Conservation (phyloP, 371 early-diverging fungal genomes). For the Mucor racemosus region DNA sequence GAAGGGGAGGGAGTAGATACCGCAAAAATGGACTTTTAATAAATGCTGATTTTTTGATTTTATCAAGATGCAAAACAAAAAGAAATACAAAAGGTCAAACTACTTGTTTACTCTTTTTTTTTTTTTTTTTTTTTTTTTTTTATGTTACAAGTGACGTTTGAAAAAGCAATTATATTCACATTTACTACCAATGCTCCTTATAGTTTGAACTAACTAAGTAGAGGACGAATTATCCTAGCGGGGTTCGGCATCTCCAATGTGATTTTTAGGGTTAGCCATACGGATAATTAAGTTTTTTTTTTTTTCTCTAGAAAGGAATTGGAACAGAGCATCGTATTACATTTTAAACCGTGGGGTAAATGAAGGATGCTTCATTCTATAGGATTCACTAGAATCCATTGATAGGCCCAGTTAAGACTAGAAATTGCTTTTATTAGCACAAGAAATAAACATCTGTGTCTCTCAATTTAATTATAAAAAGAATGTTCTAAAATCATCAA, state of each 20-base stretch:
- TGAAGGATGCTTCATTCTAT: not conserved
- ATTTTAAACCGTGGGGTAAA: not conserved
- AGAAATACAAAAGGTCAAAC: not conserved
- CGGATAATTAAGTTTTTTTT: not conserved
- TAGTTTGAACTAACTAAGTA: not conserved
- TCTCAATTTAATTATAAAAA: not conserved
- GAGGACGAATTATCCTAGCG: not conserved
- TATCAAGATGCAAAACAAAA: not conserved
- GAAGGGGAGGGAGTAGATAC: not conserved
- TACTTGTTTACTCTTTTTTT: not conserved
- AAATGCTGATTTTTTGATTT: not conserved
- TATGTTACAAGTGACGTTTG: no score
- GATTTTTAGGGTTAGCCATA: not conserved
- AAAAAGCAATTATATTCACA: not conserved
- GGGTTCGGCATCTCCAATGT: not conserved
- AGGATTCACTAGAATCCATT: no score
- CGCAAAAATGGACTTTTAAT: no score
- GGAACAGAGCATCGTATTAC: not conserved
- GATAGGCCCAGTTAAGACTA: no score
- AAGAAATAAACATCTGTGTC: no score
- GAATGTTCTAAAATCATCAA: conserved; percentile 2
- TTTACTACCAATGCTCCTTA: not conserved
- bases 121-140: no score
- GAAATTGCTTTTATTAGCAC: no score
- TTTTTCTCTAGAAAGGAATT: not conserved